Evolutionary conservation across 192 early-diverging fungal species (phyloP), one percentile per base, ranked within the genome.

Genomic region (Dissophora globulifera): DNA sequence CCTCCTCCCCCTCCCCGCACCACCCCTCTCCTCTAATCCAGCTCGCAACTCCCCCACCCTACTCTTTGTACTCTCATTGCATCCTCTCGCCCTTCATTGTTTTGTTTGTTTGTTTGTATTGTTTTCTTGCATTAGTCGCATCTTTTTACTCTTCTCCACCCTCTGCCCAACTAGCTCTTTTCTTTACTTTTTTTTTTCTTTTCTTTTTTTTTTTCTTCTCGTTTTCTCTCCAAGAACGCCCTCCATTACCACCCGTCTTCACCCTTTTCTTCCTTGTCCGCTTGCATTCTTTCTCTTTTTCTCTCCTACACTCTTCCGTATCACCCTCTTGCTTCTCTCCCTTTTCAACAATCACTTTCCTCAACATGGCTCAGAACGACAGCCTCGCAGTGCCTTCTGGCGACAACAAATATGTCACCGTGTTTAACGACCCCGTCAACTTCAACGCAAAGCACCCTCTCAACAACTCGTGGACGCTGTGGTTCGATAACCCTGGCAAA

Each of bases 381-480:
- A 79, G 57, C 41, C 57, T 65, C 22, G 45, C 68, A 42, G 67
- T 79, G 11, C 78, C 78, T 41, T 48, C 69, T 22, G 61, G 57
- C 46, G 74, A 78, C 35, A 62, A 31, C 25, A 78, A 78, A 72
- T 63, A 75, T 43, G 69, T 68, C 51, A 79, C 81, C 17, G 81
- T 79, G 38, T 78, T 79, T 55, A 74, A 53, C 54, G 81, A 78
- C 69, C 75, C 81, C 47, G 69, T 75, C 62, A 79, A 75, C 60
- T 82, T 69, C 78, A 93, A 90, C 60, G 90, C 89, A 23, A 95
- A 94, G 81, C 97, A 99, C 68, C 90, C 89, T 48, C 88, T 99
- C 35, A 88, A 95, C 69, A 82, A 91, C 53, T 79, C 80, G 41
- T 99, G 97, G 97, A 95, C 95, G 29, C 83, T 99, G 64, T 99